Evolutionary conservation across 257 asterid species (phyloP).

Genomic region (Vinca minor): DNA sequence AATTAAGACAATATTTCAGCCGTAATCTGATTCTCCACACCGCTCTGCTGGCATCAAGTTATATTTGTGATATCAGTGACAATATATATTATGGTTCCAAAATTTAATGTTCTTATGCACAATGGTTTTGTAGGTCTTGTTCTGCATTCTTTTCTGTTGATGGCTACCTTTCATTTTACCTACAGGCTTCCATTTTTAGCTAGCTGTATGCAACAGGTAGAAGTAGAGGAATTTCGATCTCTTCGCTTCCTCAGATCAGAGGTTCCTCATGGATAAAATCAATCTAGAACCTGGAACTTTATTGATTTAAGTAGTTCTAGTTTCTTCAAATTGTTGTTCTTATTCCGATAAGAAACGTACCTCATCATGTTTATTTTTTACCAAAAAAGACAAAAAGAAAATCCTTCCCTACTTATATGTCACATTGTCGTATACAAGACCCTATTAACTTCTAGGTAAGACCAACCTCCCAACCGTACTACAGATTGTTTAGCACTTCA

Average conservation of each 20-base stretch:
- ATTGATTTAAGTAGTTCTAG: background rate
- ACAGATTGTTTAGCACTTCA: too few species aligned
- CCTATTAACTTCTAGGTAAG: too few species aligned
- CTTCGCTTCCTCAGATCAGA: too few species aligned
- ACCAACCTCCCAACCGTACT: too few species aligned
- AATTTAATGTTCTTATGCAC: too few species aligned
- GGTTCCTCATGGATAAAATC: background rate
- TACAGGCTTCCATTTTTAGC: background rate
- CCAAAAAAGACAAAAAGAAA: too few species aligned
- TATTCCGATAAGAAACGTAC: background rate
- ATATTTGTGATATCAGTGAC: background rate
- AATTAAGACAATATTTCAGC: background rate
- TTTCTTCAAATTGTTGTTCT: background rate
- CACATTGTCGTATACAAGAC: too few species aligned
- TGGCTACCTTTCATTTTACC: background rate
- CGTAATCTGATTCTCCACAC: background rate
- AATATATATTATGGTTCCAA: too few species aligned
- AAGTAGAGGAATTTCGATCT: background rate
- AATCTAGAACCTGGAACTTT: background rate
- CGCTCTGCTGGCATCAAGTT: conserved; percentile 2
- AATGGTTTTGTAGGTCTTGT: background rate
- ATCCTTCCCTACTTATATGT: too few species aligned
- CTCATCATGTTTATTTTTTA: too few species aligned
- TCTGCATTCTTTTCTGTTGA: background rate
- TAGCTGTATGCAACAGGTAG: background rate